These are phyloP conservation scores for Bruguiera hainesii DNA, from an alignment of 441 rosid species.

Conservation along the genomic window DNA sequence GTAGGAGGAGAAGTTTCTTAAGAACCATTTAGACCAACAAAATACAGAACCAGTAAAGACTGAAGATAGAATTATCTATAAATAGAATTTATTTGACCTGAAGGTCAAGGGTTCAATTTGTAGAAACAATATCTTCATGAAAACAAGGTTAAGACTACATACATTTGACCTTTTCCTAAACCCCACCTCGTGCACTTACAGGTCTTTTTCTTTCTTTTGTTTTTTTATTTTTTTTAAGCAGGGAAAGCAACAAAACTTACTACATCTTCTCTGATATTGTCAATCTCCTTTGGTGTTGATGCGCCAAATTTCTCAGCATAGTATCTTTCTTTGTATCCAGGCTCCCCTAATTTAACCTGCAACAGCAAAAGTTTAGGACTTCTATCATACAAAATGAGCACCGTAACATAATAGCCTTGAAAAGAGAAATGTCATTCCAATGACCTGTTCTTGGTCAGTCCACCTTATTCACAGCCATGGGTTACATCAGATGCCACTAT, in stretches of 20 bases:
- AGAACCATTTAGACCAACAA: not conserved
- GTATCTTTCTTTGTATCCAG: conserved; percentile 92
- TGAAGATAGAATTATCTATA: too few species aligned
- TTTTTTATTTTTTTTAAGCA: not conserved
- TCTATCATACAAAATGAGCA: conserved; percentile 8
- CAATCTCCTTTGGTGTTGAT: conserved; percentile 61
- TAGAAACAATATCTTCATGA: too few species aligned
- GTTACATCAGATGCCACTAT: not conserved
- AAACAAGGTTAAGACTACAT: too few species aligned
- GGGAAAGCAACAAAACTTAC: conserved; percentile 42
- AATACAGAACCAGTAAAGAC: not conserved
- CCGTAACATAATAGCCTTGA: not conserved
- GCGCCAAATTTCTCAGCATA: conserved; percentile 76
- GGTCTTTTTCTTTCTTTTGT: too few species aligned
- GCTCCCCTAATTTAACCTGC: conserved; percentile 91
- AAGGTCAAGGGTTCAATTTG: too few species aligned
- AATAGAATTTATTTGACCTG: too few species aligned
- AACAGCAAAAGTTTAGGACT: conserved; percentile 4
- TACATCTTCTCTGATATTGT: conserved; percentile 61
- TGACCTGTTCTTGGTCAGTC: not conserved
- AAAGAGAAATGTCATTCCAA: not conserved
- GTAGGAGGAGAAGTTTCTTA: too few species aligned
- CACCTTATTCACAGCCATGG: not conserved
- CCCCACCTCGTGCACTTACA: too few species aligned
- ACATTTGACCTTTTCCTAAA: too few species aligned